These are phyloP conservation scores for Lachancea fermentati DNA, from an alignment of 805 yeast genomes.

Conservation along the genomic window DNA sequence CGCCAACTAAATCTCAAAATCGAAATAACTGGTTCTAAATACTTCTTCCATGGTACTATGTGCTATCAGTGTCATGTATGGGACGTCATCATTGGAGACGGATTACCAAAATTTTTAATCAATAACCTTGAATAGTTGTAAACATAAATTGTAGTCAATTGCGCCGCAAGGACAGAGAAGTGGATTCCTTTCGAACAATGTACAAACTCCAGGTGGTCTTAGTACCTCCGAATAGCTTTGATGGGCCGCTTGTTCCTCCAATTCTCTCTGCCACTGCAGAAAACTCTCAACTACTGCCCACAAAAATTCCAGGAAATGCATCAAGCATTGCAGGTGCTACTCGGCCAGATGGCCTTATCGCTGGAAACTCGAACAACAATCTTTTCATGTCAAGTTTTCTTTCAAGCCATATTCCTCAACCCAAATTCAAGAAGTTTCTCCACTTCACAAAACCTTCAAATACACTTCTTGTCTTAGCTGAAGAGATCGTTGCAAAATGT, in stretches of 20 bases:
- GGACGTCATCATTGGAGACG: not conserved
- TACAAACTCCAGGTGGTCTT: slow-evolving; percentile 41
- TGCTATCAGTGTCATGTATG: not conserved
- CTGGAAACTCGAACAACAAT: slow-evolving; percentile 9
- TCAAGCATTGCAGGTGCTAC: slow-evolving; percentile 5
- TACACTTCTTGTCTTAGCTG: slow-evolving; percentile 43
- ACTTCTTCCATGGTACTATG: not conserved
- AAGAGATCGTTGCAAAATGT: slow-evolving; percentile 52
- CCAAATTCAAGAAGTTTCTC: slow-evolving; percentile 47
- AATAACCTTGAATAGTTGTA: not conserved
- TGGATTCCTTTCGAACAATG: slow-evolving; percentile 22
- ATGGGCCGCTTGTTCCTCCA: slow-evolving; percentile 17
- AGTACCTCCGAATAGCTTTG: slow-evolving; percentile 37
- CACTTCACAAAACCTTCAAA: slow-evolving; percentile 51
- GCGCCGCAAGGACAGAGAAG: not conserved
- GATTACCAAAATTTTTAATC: not conserved
- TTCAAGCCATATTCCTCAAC: slow-evolving; percentile 22
- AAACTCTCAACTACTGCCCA: slow-evolving; percentile 23
- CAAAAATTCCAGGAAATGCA: slow-evolving; percentile 6
- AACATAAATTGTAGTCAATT: not conserved
- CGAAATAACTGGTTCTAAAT: no score
- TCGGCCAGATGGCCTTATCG: slow-evolving; percentile 2
- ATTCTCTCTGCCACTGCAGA: slow-evolving; percentile 18
- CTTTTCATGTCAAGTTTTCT: slow-evolving; percentile 14
- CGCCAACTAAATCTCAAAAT: not conserved